These are phyloP conservation scores for Diaporthe batatas DNA, from an alignment of 2,329 filamentous ascomycete genomes.

Conservation along the genomic window DNA sequence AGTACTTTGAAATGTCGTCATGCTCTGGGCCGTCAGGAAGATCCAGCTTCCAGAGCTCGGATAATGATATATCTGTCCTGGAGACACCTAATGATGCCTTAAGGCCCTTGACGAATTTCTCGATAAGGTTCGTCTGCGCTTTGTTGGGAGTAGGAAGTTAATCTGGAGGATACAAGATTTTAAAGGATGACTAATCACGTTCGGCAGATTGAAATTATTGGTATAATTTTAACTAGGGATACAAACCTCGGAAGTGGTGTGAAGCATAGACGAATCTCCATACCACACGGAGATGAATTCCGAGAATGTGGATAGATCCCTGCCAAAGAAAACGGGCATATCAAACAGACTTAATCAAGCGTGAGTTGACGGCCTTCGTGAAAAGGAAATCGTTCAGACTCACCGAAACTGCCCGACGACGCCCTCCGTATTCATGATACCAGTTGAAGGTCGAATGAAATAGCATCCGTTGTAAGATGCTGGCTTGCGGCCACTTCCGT, in stretches of 20 bases:
- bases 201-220: neutral
- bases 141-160: neutral
- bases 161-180: neutral
- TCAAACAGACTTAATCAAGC: neutral
- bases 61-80: neutral
- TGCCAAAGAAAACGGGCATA: neutral
- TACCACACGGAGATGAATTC: constrained; percentile 15
- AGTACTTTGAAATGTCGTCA: neutral
- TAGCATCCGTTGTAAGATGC: constrained; percentile 14
- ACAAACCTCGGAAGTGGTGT: neutral
- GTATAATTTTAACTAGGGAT: neutral
- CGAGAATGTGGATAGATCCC: neutral
- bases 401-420: constrained; percentile 3
- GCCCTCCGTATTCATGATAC: constrained; percentile 13
- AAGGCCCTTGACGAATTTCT: neutral
- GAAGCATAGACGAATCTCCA: constrained; percentile 8
- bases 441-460: constrained; percentile 4
- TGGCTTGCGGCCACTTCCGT: neutral
- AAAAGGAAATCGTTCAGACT: neutral
- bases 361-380: neutral
- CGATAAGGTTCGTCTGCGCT: neutral
- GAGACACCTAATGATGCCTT: neutral
- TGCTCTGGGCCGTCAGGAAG: neutral
- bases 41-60: neutral
- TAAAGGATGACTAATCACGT: neutral